Conservation (phyloP, 108 stramenopile species). For the Nitzschia sp. region DNA sequence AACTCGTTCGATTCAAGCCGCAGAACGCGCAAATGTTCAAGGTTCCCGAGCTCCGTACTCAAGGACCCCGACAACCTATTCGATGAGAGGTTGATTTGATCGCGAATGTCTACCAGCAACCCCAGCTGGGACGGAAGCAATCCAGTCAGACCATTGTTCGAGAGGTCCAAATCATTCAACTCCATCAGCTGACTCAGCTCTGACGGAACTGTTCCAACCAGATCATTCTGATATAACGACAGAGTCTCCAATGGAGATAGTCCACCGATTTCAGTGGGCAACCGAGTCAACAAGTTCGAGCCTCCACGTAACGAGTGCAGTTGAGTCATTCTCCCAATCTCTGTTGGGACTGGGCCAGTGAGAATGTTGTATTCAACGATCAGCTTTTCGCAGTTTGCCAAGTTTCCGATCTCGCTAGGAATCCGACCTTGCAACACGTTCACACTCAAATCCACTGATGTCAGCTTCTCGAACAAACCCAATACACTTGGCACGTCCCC, state of each 20-base stretch:
- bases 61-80: conserved; percentile 28
- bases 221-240: conserved; percentile 44
- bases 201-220: conserved; percentile 54
- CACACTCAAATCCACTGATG: conserved; percentile 38
- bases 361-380: conserved; percentile 53
- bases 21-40: conserved; percentile 19
- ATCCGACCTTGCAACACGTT: conserved; percentile 49
- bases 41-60: conserved; percentile 25
- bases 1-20: conserved; percentile 32
- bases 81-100: conserved; percentile 27
- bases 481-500: conserved; percentile 41
- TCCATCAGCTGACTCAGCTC: conserved; percentile 40
- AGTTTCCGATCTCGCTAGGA: conserved; percentile 43
- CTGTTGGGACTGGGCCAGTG: conserved; percentile 46
- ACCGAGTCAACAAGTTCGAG: conserved; percentile 19
- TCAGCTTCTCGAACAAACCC: conserved; percentile 41
- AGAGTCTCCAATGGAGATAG: conserved; percentile 34
- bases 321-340: conserved; percentile 40
- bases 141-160: conserved; percentile 19
- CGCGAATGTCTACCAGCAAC: conserved; percentile 13
- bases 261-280: conserved; percentile 48
- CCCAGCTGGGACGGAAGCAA: conserved; percentile 40
- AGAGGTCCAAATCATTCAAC: conserved; percentile 11
- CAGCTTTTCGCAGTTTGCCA: conserved; percentile 32
- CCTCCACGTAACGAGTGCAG: conserved; percentile 42